Percentiles rank a stretch among this genome's conserved stretches.
phyloP scores from a whole-genome alignment of 768 basidiomycete genomes.

The Calocera cornea region DNA sequence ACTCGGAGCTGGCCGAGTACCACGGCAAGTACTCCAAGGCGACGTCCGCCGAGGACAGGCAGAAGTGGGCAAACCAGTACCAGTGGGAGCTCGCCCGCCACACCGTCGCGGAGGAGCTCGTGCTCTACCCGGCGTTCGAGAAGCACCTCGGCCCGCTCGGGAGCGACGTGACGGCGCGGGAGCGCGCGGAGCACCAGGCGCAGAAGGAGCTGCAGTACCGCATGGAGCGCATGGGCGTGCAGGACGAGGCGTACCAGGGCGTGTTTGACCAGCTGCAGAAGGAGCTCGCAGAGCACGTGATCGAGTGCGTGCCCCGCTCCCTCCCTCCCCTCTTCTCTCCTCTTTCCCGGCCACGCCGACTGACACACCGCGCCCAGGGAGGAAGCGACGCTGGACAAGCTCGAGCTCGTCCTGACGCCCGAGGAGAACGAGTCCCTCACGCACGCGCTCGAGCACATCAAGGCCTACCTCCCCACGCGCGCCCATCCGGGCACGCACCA shows the following conservation, averaged over 20 bases:
- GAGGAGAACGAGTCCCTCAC: slow-evolving; percentile 41
- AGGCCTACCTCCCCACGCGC: slow-evolving; percentile 49
- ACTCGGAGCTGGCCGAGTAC: slow-evolving; percentile 47
- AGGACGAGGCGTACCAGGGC: slow-evolving; percentile 29
- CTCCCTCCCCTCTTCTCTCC: not conserved
- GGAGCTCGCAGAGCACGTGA: slow-evolving; percentile 26
- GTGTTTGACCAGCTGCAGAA: slow-evolving; percentile 8
- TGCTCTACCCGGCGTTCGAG: slow-evolving; percentile 52
- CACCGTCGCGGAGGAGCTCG: slow-evolving; percentile 43
- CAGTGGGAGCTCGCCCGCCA: slow-evolving; percentile 42
- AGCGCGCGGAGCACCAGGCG: slow-evolving; percentile 45
- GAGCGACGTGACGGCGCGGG: slow-evolving; percentile 37
- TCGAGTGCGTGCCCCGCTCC: slow-evolving; percentile 20
- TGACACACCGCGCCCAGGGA: not conserved
- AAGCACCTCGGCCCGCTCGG: slow-evolving; percentile 41
- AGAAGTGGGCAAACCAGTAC: slow-evolving; percentile 42
- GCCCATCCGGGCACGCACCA: slow-evolving; percentile 41
- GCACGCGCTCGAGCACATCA: slow-evolving; percentile 48
- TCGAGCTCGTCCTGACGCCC: slow-evolving; percentile 32
- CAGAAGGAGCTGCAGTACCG: slow-evolving; percentile 32
- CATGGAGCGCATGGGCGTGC: slow-evolving; percentile 27
- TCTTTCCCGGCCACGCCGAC: not conserved
- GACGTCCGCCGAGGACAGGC: slow-evolving; percentile 32
- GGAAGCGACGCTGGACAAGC: slow-evolving; percentile 24
- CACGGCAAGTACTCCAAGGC: slow-evolving; percentile 35